Conservation (phyloP, 306 rosid genomes). For the Hylodesmum podocarpum region DNA sequence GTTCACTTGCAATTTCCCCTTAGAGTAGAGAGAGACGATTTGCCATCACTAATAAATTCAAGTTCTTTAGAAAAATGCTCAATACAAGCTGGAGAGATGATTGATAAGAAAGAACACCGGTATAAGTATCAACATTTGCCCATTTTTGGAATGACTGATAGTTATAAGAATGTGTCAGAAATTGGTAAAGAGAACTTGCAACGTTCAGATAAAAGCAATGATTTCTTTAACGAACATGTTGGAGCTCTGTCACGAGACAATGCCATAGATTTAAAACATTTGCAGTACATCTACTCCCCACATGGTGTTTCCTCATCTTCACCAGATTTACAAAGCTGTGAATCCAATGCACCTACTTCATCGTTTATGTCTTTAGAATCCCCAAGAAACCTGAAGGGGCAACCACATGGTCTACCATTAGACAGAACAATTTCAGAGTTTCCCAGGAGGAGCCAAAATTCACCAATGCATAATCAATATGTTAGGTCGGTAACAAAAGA, state of each 20-base stretch:
- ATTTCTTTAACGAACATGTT: slow-evolving; percentile 31
- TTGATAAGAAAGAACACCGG: slow-evolving; percentile 26
- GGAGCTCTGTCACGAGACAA: slow-evolving; percentile 34
- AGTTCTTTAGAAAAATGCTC: slow-evolving; percentile 43
- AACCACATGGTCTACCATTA: slow-evolving; percentile 29
- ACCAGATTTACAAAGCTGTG: slow-evolving; percentile 36
- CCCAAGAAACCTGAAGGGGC: slow-evolving; percentile 25
- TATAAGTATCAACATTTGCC: slow-evolving; percentile 35
- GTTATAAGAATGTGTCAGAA: slow-evolving; percentile 29
- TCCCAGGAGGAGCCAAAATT: slow-evolving; percentile 46
- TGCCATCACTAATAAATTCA: slow-evolving; percentile 39
- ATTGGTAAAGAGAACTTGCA: slow-evolving; percentile 37
- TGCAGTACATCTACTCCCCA: slow-evolving; percentile 39
- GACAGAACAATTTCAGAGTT: slow-evolving; percentile 36
- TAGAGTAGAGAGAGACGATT: slow-evolving; percentile 34
- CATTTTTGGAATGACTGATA: slow-evolving; percentile 20
- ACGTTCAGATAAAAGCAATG: slow-evolving; percentile 15
- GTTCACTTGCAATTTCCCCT: slow-evolving; percentile 31
- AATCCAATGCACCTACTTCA: slow-evolving; percentile 22
- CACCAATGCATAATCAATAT: slow-evolving; percentile 32
- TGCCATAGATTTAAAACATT: slow-evolving; percentile 26
- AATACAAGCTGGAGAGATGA: slow-evolving; percentile 35
- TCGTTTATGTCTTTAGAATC: slow-evolving; percentile 38
- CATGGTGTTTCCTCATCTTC: slow-evolving; percentile 36
- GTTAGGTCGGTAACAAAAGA: slow-evolving; percentile 26